Conservation (phyloP, 345 rosid species). For the Ricinus communis region DNA sequence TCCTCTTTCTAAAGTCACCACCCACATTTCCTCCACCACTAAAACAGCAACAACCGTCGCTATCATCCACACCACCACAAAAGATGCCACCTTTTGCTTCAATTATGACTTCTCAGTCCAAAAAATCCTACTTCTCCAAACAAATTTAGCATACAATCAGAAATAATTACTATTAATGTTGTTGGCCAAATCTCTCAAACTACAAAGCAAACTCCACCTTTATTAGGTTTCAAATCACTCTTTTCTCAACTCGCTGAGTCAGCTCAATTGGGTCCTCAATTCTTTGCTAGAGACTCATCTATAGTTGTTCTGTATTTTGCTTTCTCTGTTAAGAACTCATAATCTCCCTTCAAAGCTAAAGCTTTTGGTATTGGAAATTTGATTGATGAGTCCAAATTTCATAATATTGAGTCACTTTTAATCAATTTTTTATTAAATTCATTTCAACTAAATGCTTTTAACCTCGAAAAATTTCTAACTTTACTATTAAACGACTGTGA, state of each 20-base stretch:
- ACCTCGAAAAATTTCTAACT: conserved; percentile 53
- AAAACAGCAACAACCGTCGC: not conserved
- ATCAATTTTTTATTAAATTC: conserved; percentile 56
- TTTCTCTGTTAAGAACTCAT: conserved; percentile 77
- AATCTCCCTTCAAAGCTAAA: conserved; percentile 65
- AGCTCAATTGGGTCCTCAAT: conserved; percentile 34
- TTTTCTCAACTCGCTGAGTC: conserved; percentile 52
- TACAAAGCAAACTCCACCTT: conserved; percentile 61
- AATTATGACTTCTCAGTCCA: not conserved
- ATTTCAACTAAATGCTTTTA: conserved; percentile 70
- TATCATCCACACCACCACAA: not conserved
- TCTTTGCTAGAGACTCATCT: conserved; percentile 94
- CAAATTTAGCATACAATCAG: not conserved
- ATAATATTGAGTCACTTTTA: conserved; percentile 59
- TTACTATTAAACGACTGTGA: conserved; percentile 70
- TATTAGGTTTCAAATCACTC: conserved; percentile 64
- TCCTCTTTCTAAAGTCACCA: not conserved
- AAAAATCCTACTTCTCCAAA: not conserved
- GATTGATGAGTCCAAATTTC: conserved; percentile 69
- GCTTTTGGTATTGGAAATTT: conserved; percentile 61
- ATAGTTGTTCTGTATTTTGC: conserved; percentile 62
- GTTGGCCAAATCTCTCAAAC: conserved; percentile 83
- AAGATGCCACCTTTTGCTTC: conserved; percentile 19
- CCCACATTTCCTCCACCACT: not conserved
- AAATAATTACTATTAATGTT: conserved; percentile 52